phyloP scores from a whole-genome alignment of 1,284 basidiomycete genomes.

The Sporisorium graminicola region DNA sequence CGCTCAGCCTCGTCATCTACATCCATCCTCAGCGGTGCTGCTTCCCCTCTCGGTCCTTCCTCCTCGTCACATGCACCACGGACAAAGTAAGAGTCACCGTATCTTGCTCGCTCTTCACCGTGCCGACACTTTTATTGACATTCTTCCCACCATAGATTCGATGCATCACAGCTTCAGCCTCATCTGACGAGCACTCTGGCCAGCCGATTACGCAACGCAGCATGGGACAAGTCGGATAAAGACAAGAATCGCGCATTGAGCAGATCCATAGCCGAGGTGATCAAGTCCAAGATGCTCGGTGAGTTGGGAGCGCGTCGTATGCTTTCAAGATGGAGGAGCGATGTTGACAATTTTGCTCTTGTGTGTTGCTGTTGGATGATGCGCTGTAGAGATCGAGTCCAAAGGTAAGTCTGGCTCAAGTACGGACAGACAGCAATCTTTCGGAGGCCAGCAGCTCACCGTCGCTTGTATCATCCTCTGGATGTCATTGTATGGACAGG shows the following conservation, averaged over 20 bases:
- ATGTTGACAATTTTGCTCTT: neutral
- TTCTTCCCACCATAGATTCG: slow-evolving; percentile 29
- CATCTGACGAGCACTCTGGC: slow-evolving; percentile 30
- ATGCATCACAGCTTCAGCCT: slow-evolving; percentile 32
- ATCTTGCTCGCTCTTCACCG: neutral
- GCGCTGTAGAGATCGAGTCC: slow-evolving; percentile 43
- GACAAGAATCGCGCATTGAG: slow-evolving; percentile 45
- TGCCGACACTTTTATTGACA: neutral
- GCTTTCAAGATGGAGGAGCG: neutral
- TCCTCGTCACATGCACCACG: slow-evolving; percentile 17
- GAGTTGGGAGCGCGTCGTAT: neutral
- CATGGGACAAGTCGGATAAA: slow-evolving; percentile 54
- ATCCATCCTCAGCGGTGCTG: slow-evolving; percentile 15
- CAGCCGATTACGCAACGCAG: slow-evolving; percentile 23
- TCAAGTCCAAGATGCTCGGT: slow-evolving; percentile 58
- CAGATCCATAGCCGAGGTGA: slow-evolving; percentile 39
- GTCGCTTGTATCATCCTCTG: neutral
- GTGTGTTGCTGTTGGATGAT: neutral
- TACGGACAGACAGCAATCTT: neutral
- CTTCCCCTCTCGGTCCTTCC: slow-evolving; percentile 14
- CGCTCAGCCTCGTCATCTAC: slow-evolving; percentile 15
- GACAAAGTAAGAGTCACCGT: slow-evolving; percentile 17
- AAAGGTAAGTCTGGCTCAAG: slow-evolving; percentile 23
- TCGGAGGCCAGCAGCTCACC: neutral
- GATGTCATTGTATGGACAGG: slow-evolving; percentile 12